Evolutionary conservation across 2,329 filamentous ascomycete genomes (phyloP).

Genomic region (Arthroderma sp.): DNA sequence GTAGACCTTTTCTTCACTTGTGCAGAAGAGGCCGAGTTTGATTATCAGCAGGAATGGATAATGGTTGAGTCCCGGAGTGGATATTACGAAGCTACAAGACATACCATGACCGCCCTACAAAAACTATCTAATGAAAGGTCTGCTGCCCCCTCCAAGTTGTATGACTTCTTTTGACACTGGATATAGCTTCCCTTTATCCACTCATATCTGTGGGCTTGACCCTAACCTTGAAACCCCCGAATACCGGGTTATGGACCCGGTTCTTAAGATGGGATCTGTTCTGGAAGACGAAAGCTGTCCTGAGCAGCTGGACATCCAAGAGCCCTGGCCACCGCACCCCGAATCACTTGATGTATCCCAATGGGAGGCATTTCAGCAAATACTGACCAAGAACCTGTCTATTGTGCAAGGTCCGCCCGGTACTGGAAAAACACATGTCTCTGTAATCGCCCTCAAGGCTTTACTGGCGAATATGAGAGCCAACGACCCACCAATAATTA

Average conservation of each 20-base stretch:
- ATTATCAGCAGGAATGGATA: constrained; percentile 55
- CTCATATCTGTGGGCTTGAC: constrained; percentile 30
- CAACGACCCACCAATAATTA: constrained; percentile 55
- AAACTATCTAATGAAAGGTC: constrained; percentile 43
- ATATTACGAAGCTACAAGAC: constrained; percentile 64
- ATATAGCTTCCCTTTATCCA: constrained; percentile 31
- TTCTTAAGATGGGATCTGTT: constrained; percentile 37
- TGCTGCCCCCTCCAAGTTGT: constrained; percentile 5
- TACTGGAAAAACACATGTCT: constrained; percentile 71
- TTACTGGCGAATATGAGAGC: constrained; percentile 46
- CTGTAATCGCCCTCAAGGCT: constrained; percentile 55
- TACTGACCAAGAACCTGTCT: constrained; percentile 58
- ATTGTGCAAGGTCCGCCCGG: constrained; percentile 76
- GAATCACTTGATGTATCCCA: constrained; percentile 58
- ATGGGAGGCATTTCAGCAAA: constrained; percentile 51
- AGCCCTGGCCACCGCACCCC: constrained; percentile 33
- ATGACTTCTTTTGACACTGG: neutral
- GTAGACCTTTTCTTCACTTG: constrained; percentile 64
- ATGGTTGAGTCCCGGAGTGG: constrained; percentile 66
- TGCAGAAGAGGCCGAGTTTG: constrained; percentile 48
- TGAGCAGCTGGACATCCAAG: constrained; percentile 40
- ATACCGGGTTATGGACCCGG: constrained; percentile 40
- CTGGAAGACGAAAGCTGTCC: constrained; percentile 22
- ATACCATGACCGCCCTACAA: constrained; percentile 63
- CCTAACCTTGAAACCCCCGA: constrained; percentile 35